Evolutionary conservation across 306 rosid species (phyloP).

Genomic region (Spatholobus suberectus): DNA sequence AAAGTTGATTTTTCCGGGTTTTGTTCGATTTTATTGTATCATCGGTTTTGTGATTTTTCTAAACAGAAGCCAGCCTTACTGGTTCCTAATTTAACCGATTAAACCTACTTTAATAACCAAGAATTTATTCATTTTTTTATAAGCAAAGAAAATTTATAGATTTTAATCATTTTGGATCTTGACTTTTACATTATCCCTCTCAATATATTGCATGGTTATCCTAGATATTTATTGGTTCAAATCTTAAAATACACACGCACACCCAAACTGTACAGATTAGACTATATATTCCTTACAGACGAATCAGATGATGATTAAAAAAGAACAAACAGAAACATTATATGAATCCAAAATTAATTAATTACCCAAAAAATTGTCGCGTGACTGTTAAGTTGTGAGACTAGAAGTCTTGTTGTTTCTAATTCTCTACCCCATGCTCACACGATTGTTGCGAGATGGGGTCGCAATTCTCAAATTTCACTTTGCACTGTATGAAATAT

Average conservation of each 20-base stretch:
- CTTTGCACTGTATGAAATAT: not conserved
- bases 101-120: no score
- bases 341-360: not conserved
- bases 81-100: no score
- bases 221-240: no score
- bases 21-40: no score
- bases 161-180: no score
- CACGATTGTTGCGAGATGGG: not conserved
- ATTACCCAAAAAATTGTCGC: not conserved
- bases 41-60: no score
- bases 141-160: no score
- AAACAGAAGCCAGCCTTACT: no score
- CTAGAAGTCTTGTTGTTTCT: not conserved
- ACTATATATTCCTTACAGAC: not conserved
- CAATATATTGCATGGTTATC: no score
- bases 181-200: no score
- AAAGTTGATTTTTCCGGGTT: no score
- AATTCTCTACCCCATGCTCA: not conserved
- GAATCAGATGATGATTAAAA: not conserved
- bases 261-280: not conserved
- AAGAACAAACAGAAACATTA: not conserved
- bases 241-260: not conserved
- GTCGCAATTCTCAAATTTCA: not conserved
- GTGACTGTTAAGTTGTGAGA: not conserved
- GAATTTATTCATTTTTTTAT: no score